Conservation (phyloP, 75 land plant species). For the Picea glauca region DNA sequence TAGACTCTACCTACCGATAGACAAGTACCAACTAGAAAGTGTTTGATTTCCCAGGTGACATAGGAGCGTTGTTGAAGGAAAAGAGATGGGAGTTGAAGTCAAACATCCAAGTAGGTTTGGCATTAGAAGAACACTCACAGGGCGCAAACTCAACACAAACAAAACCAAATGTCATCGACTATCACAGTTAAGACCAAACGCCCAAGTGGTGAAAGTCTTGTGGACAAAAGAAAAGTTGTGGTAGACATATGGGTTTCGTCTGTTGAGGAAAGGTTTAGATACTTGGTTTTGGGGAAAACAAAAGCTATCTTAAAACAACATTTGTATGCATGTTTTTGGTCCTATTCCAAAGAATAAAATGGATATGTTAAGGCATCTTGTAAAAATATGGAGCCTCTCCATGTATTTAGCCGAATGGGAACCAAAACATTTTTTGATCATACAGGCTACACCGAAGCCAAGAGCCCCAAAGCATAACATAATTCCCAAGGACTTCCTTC, state of each 20-base stretch:
- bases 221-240: too few species aligned
- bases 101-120: too few species aligned
- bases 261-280: conserved; percentile 90
- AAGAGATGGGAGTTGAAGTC: too few species aligned
- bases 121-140: too few species aligned
- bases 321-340: conserved; percentile 76
- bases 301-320: conserved; percentile 28
- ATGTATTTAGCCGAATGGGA: conserved; percentile 82
- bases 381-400: conserved; percentile 85
- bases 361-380: conserved; percentile 77
- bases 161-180: too few species aligned
- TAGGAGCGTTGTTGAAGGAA: too few species aligned
- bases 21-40: too few species aligned
- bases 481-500: conserved; percentile 35
- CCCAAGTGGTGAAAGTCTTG: too few species aligned
- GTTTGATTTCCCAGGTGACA: too few species aligned
- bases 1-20: too few species aligned
- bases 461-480: conserved; percentile 58
- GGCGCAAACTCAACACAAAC: too few species aligned
- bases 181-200: too few species aligned
- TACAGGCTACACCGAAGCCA: conserved; percentile 81
- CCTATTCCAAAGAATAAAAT: conserved; percentile 74
- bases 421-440: conserved; percentile 73
- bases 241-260: conserved; percentile 53
- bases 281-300: conserved; percentile 69